phyloP scores from a whole-genome alignment of 129 eudicot genomes.

The Logfia minima region DNA sequence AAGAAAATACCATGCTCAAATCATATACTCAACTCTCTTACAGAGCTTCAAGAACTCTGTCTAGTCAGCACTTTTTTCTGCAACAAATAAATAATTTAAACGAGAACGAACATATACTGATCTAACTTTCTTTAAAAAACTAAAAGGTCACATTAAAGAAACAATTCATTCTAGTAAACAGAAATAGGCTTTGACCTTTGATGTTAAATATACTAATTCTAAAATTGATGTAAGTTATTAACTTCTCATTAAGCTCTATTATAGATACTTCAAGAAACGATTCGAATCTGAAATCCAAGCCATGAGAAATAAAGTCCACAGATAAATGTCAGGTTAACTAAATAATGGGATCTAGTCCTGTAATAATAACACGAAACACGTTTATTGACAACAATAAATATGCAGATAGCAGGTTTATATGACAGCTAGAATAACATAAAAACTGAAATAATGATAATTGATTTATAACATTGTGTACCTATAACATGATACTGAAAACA shows the following conservation, averaged over 20 bases:
- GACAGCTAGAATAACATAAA: constrained; percentile 3
- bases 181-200: too few species aligned
- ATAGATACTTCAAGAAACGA: not conserved
- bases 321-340: too few species aligned
- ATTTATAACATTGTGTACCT: not conserved
- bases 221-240: too few species aligned
- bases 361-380: too few species aligned
- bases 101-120: not conserved
- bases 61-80: constrained; percentile 70
- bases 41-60: constrained; percentile 73
- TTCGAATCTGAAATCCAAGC: not conserved
- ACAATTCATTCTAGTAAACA: too few species aligned
- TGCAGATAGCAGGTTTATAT: not conserved
- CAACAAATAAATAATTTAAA: constrained; percentile 4
- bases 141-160: not conserved
- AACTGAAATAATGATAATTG: too few species aligned
- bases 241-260: not conserved
- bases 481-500: not conserved
- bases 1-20: constrained; percentile 76
- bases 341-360: too few species aligned
- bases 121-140: not conserved
- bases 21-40: constrained; percentile 80
- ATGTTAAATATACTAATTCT: not conserved
- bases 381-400: not conserved
- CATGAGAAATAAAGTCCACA: not conserved